Percentiles rank a stretch among this genome's conserved stretches.
Evolutionary conservation across 352 stramenopile genomes (phyloP).

Genomic region (Pythium rishiriense): DNA sequence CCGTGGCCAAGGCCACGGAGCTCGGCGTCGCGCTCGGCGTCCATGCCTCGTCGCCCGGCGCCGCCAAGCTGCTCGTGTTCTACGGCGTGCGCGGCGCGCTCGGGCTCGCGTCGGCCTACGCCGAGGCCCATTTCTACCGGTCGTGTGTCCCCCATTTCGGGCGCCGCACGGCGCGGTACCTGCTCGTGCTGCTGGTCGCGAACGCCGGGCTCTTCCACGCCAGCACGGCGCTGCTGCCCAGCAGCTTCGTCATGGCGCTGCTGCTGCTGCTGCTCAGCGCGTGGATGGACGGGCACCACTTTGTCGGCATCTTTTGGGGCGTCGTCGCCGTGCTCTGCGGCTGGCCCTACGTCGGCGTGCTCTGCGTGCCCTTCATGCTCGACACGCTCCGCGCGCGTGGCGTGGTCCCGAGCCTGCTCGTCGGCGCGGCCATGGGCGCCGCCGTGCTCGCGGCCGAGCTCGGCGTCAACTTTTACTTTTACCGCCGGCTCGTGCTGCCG

Average conservation of each 20-base stretch:
- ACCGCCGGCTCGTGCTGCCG: conserved; percentile 74
- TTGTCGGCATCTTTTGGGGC: conserved; percentile 78
- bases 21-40: conserved; percentile 43
- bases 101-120: conserved; percentile 70
- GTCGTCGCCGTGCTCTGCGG: conserved; percentile 92
- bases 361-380: conserved; percentile 95
- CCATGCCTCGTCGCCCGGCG: conserved; percentile 15
- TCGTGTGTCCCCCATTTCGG: conserved; percentile 67
- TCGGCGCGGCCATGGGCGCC: conserved; percentile 60
- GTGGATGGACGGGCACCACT: conserved; percentile 83
- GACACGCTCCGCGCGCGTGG: conserved; percentile 63
- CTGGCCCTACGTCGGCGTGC: conserved; percentile 97
- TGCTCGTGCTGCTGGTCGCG: conserved; percentile 78
- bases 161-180: conserved; percentile 53
- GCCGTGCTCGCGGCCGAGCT: conserved; percentile 80
- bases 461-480: conserved; percentile 80
- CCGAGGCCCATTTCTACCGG: conserved; percentile 87
- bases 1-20: conserved; percentile 45
- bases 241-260: conserved; percentile 87
- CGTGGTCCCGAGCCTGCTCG: conserved; percentile 50
- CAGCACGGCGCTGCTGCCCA: conserved; percentile 91
- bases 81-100: conserved; percentile 86
- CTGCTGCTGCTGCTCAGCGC: conserved; percentile 72
- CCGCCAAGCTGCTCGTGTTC: conserved; percentile 87
- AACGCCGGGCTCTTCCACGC: conserved; percentile 94